Evolutionary conservation across 2,329 filamentous ascomycete genomes (phyloP).

Genomic region (Hypoxylon sp.): DNA sequence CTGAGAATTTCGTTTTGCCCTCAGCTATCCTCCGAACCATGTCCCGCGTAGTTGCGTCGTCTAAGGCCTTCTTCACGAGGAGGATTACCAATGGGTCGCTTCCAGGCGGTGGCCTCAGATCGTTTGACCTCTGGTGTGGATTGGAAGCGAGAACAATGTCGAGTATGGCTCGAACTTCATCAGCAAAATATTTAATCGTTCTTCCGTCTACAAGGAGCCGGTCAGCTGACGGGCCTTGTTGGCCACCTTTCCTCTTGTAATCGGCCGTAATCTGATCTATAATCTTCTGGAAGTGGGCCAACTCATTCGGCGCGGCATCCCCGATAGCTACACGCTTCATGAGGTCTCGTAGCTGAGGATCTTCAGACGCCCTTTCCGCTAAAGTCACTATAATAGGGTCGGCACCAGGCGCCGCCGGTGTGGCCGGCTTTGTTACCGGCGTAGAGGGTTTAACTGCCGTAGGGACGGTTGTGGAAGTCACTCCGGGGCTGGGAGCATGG

Average conservation of each 20-base stretch:
- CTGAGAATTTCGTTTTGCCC: constrained; percentile 63
- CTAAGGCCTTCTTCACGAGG: constrained; percentile 68
- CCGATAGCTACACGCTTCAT: constrained; percentile 88
- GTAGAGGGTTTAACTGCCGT: constrained; percentile 42
- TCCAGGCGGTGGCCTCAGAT: constrained; percentile 65
- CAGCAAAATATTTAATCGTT: constrained; percentile 71
- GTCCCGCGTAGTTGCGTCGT: constrained; percentile 62
- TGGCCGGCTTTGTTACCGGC: constrained; percentile 41
- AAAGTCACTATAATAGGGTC: constrained; percentile 86
- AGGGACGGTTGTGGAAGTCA: constrained; percentile 39
- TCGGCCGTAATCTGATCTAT: constrained; percentile 81
- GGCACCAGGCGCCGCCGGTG: constrained; percentile 54
- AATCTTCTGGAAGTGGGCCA: constrained; percentile 81
- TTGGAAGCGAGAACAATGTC: constrained; percentile 71
- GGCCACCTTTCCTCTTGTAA: constrained; percentile 64
- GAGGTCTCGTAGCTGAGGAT: constrained; percentile 78
- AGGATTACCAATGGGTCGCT: constrained; percentile 69
- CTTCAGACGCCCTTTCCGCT: constrained; percentile 79
- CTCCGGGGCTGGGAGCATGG: constrained; percentile 43
- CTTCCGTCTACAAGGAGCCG: constrained; percentile 66
- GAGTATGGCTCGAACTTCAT: constrained; percentile 68
- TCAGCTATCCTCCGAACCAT: constrained; percentile 68
- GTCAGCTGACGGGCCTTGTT: constrained; percentile 67
- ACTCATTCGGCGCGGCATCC: constrained; percentile 76
- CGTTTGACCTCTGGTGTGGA: constrained; percentile 65